phyloP scores from a whole-genome alignment of 169 alveolate species.

The Theileria orientalis region DNA sequence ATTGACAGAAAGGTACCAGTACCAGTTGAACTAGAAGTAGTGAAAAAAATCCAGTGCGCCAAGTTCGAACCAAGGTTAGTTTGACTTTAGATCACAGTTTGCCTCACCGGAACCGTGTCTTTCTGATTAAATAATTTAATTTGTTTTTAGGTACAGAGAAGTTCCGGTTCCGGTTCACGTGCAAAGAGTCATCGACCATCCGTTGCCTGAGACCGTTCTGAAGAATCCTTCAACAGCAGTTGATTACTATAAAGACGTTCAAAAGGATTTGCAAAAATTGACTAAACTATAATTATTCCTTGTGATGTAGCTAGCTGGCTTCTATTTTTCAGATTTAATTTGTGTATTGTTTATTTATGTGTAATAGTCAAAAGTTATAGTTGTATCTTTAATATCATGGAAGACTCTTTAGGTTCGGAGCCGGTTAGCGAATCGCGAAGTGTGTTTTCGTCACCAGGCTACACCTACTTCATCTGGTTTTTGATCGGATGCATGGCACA shows the following conservation, averaged over 20 bases:
- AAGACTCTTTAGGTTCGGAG: too few relatives aligned
- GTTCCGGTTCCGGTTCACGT: constrained; percentile 90
- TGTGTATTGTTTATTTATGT: too few relatives aligned
- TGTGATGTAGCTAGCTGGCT: too few relatives aligned
- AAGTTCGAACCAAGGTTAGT: constrained; percentile 78
- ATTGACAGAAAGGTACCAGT: constrained; percentile 89
- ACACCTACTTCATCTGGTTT: background rate
- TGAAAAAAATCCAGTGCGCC: constrained; percentile 87
- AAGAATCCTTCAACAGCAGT: constrained; percentile 31
- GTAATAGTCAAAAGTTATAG: too few relatives aligned
- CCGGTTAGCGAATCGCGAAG: too few relatives aligned
- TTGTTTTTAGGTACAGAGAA: constrained; percentile 78
- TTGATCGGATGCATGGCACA: constrained; percentile 7
- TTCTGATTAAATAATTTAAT: too few relatives aligned
- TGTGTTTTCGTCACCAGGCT: too few relatives aligned
- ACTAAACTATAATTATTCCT: constrained; percentile 12
- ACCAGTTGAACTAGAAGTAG: constrained; percentile 88
- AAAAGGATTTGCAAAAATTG: constrained; percentile 28
- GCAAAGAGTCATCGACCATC: constrained; percentile 87
- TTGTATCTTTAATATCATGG: too few relatives aligned
- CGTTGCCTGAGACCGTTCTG: constrained; percentile 75
- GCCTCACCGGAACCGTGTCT: background rate
- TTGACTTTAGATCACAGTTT: background rate
- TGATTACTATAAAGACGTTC: constrained; percentile 48
- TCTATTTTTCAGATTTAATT: too few relatives aligned